phyloP scores from a whole-genome alignment of 345 rosid genomes.

The Sisymbrium altissimum region DNA sequence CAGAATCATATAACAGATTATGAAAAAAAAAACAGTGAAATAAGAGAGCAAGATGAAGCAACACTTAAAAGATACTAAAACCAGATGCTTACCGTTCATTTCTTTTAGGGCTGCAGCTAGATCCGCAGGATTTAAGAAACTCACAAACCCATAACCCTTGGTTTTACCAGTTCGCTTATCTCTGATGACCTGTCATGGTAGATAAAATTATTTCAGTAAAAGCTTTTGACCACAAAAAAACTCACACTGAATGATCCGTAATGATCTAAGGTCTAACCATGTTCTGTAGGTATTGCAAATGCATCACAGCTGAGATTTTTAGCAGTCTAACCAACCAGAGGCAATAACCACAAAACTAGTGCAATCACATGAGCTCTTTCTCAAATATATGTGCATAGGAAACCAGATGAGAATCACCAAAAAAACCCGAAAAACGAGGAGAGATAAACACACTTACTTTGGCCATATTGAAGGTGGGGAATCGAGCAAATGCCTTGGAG shows the following conservation, averaged over 20 bases:
- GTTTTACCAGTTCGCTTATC: conserved; percentile 99
- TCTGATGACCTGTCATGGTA: conserved; percentile 71
- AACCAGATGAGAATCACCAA: neutral
- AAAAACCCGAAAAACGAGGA: conserved; percentile 14
- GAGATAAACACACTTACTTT: conserved; percentile 43
- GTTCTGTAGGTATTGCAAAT: neutral
- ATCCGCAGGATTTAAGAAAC: conserved; percentile 86
- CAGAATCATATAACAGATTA: neutral
- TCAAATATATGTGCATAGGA: neutral
- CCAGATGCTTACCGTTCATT: conserved; percentile 70
- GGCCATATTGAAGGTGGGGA: conserved; percentile 98
- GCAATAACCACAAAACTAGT: neutral
- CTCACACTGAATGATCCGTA: neutral
- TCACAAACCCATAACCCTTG: conserved; percentile 94
- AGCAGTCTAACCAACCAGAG: conserved; percentile 27
- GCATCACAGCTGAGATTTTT: conserved; percentile 7
- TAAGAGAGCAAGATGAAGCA: neutral
- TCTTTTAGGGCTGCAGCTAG: conserved; percentile 89
- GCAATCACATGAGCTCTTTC: neutral
- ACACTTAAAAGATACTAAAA: neutral
- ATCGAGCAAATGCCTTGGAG: conserved; percentile 89
- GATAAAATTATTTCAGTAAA: neutral
- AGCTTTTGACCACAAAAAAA: conserved; percentile 2
- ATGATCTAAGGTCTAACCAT: neutral
- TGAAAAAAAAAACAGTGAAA: neutral